Percentiles rank a stretch among this genome's conserved stretches.
phyloP scores from a whole-genome alignment of 805 yeast genomes.

The Zygoascus flipseniorum region DNA sequence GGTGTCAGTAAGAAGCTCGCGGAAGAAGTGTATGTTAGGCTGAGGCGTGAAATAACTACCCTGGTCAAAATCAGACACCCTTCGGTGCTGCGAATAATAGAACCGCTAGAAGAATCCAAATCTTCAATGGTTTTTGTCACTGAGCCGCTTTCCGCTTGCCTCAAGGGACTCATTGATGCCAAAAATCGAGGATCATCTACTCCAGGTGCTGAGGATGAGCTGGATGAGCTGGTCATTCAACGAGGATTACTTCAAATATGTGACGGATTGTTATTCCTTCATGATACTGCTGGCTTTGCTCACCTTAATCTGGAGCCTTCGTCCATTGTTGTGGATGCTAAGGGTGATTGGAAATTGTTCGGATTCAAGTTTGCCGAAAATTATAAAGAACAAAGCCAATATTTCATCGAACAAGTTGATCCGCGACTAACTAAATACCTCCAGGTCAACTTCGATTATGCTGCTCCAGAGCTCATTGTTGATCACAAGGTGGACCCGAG shows the following conservation, averaged over 20 bases:
- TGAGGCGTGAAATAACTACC: conserved; percentile 60
- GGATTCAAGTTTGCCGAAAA: conserved; percentile 54
- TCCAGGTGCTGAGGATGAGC: conserved; percentile 32
- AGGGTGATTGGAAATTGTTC: conserved; percentile 86
- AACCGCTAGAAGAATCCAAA: conserved; percentile 83
- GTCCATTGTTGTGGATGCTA: conserved; percentile 63
- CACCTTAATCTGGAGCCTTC: conserved; percentile 75
- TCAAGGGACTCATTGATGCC: conserved; percentile 36
- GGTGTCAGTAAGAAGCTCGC: conserved; percentile 42
- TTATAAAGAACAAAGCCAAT: conserved; percentile 49
- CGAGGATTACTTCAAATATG: conserved; percentile 76
- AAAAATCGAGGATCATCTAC: conserved; percentile 10
- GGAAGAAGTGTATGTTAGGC: conserved; percentile 55
- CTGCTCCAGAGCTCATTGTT: conserved; percentile 77
- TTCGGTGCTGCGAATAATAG: conserved; percentile 69
- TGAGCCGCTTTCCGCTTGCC: conserved; percentile 59
- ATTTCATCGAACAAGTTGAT: conserved; percentile 61
- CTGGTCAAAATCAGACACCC: conserved; percentile 86
- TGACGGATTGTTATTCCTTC: conserved; percentile 75
- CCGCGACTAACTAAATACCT: conserved; percentile 68
- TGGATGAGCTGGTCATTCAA: conserved; percentile 65
- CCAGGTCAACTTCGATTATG: conserved; percentile 59
- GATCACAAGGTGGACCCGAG: conserved; percentile 55
- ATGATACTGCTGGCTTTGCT: conserved; percentile 61
- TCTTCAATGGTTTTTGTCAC: conserved; percentile 73